phyloP scores from a whole-genome alignment of 805 yeast species.

The Metschnikowia amazonensis region DNA sequence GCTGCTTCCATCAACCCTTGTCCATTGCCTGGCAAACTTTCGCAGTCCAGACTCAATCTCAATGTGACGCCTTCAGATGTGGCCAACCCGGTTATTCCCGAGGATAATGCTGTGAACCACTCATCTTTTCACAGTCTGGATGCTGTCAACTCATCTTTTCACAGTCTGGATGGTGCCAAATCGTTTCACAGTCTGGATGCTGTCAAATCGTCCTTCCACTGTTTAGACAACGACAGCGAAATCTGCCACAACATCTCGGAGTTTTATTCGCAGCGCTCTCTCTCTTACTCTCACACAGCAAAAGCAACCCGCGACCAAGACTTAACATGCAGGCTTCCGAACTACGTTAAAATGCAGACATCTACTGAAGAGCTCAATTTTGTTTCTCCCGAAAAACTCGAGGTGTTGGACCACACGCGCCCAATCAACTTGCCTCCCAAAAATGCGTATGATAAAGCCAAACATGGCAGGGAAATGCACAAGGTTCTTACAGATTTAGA shows the following conservation, averaged over 20 bases:
- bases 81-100: constrained; percentile 6
- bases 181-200: too few species aligned
- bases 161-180: too few species aligned
- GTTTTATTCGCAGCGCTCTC: constrained; percentile 35
- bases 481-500: constrained; percentile 41
- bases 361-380: constrained; percentile 29
- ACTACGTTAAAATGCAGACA: constrained; percentile 36
- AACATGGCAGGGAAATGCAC: constrained; percentile 56
- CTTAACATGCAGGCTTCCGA: constrained; percentile 36
- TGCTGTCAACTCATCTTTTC: too few species aligned
- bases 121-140: constrained; percentile 10
- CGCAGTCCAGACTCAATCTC: constrained; percentile 8
- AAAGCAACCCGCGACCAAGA: constrained; percentile 31
- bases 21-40: constrained; percentile 20
- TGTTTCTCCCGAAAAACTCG: constrained; percentile 58
- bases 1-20: constrained; percentile 16
- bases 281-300: constrained; percentile 31
- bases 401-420: constrained; percentile 53
- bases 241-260: constrained; percentile 36
- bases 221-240: constrained; percentile 32
- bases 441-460: constrained; percentile 44
- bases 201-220: too few species aligned
- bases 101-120: constrained; percentile 13
- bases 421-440: constrained; percentile 76
- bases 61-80: constrained; percentile 7